phyloP scores from a whole-genome alignment of 2,329 filamentous ascomycete genomes.

The Coniella lustricola region DNA sequence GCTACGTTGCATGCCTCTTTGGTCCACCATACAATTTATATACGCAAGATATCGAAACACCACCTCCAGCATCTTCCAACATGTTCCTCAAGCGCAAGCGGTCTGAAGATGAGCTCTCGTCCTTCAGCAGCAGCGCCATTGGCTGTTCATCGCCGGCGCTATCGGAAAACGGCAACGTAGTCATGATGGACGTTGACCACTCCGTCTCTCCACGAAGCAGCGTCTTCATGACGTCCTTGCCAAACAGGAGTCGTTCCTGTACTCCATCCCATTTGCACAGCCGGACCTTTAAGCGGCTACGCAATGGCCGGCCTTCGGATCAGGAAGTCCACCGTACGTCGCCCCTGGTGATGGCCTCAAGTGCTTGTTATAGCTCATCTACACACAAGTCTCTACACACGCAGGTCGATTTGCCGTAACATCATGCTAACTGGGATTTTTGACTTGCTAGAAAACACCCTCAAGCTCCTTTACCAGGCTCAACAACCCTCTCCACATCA shows the following conservation, averaged over 20 bases:
- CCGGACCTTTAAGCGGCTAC: constrained; percentile 55
- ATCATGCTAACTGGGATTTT: background rate
- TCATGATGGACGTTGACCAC: constrained; percentile 25
- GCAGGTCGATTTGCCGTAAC: no score
- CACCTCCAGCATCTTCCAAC: constrained; percentile 2
- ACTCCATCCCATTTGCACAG: constrained; percentile 42
- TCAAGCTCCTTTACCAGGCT: constrained; percentile 51
- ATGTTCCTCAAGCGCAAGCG: constrained; percentile 59
- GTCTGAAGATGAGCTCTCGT: constrained; percentile 48
- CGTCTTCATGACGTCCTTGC: constrained; percentile 19
- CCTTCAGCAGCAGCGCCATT: constrained; percentile 35
- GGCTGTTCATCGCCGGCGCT: constrained; percentile 35
- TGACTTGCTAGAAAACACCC: constrained; percentile 43
- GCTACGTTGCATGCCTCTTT: background rate
- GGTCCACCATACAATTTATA: background rate
- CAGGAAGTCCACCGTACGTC: constrained; percentile 47
- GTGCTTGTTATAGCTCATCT: no score
- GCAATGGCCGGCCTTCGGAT: constrained; percentile 52
- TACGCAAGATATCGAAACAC: background rate
- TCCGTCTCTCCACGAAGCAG: constrained; percentile 21
- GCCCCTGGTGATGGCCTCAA: background rate
- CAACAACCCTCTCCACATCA: constrained; percentile 29
- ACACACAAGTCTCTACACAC: no score
- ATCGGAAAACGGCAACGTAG: constrained; percentile 24
- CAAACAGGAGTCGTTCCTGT: constrained; percentile 20